Conservation (phyloP, 768 basidiomycete species). For the Polyporus arcularius region DNA sequence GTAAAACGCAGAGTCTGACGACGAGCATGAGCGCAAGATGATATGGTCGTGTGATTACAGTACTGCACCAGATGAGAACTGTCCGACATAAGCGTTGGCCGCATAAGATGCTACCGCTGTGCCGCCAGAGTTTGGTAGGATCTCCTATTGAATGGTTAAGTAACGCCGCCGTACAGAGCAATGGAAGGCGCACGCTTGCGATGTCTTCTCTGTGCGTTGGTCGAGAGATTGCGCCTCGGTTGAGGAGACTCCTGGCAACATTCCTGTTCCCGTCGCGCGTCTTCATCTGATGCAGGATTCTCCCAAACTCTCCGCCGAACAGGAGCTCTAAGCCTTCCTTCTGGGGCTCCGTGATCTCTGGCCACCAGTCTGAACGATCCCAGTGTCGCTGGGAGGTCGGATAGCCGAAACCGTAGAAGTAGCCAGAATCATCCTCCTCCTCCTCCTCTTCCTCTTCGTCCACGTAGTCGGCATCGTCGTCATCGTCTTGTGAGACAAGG, state of each 20-base stretch:
- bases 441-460: slow-evolving; percentile 39
- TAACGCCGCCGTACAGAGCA: background rate
- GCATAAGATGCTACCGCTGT: slow-evolving; percentile 74
- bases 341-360: slow-evolving; percentile 57
- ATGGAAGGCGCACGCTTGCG: slow-evolving; percentile 45
- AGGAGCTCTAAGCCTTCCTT: slow-evolving; percentile 64
- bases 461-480: slow-evolving; percentile 38
- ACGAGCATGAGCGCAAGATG: background rate
- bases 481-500: slow-evolving; percentile 26
- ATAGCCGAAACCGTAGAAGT: background rate
- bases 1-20: slow-evolving; percentile 82
- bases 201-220: slow-evolving; percentile 52
- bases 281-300: slow-evolving; percentile 52
- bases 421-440: slow-evolving; percentile 27
- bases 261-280: slow-evolving; percentile 45
- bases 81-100: slow-evolving; percentile 81
- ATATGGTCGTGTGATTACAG: background rate
- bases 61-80: slow-evolving; percentile 68
- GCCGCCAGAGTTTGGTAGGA: slow-evolving; percentile 80
- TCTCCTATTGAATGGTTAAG: slow-evolving; percentile 43
- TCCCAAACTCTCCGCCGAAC: slow-evolving; percentile 79
- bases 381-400: slow-evolving; percentile 1
- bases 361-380: slow-evolving; percentile 35
- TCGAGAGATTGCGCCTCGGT: slow-evolving; percentile 32
- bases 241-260: slow-evolving; percentile 49